These are phyloP conservation scores for Zygosaccharomyces siamensis DNA, from an alignment of 805 yeast species.

Conservation along the genomic window DNA sequence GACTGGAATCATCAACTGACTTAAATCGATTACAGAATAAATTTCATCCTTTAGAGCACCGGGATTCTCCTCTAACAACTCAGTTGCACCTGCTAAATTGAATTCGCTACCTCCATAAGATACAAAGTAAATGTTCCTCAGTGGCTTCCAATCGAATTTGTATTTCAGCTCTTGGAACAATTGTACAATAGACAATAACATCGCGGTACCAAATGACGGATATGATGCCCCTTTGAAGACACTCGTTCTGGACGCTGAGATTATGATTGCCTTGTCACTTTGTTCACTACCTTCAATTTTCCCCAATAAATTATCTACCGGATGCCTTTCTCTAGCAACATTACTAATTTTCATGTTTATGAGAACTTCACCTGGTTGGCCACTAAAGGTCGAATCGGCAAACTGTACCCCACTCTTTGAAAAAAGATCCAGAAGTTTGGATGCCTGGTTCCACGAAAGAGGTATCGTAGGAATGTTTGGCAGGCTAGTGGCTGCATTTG, in stretches of 20 bases:
- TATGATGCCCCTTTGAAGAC: conserved; percentile 67
- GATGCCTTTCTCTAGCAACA: conserved; percentile 50
- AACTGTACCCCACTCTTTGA: conserved; percentile 28
- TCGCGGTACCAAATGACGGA: conserved; percentile 70
- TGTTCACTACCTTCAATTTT: conserved; percentile 79
- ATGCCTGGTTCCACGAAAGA: conserved; percentile 68
- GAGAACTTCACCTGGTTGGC: conserved; percentile 15
- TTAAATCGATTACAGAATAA: conserved; percentile 67
- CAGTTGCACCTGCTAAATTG: conserved; percentile 80
- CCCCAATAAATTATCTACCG: conserved; percentile 74
- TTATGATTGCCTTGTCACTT: conserved; percentile 59
- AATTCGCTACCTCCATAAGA: conserved; percentile 81
- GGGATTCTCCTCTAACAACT: conserved; percentile 58
- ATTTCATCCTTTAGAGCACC: conserved; percentile 55
- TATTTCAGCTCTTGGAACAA: conserved; percentile 60
- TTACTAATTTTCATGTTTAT: conserved; percentile 39
- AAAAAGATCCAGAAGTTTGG: conserved; percentile 33
- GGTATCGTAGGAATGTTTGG: conserved; percentile 77
- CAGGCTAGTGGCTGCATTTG: conserved; percentile 47
- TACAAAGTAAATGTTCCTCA: conserved; percentile 74
- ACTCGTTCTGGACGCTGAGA: conserved; percentile 82
- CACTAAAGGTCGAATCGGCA: conserved; percentile 22
- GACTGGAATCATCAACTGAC: conserved; percentile 44
- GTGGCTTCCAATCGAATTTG: conserved; percentile 72
- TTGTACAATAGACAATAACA: conserved; percentile 65